Conservation (phyloP, 768 basidiomycete genomes). For the Amanita fuliginea region DNA sequence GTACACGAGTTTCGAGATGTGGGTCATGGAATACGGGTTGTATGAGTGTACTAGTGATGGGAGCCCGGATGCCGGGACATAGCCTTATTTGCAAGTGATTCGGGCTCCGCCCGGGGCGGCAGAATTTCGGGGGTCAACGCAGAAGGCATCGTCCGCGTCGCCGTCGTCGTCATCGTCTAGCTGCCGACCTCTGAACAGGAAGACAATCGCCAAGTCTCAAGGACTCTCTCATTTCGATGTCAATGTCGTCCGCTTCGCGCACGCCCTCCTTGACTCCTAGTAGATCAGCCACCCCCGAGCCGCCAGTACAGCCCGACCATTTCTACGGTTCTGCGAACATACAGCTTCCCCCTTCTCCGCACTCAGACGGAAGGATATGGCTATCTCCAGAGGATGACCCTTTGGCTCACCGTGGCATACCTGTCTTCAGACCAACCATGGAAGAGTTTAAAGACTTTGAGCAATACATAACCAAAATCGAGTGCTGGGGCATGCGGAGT, state of each 20-base stretch:
- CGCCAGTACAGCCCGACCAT: constrained; percentile 68
- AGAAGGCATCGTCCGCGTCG: constrained; percentile 3
- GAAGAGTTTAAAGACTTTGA: constrained; percentile 91
- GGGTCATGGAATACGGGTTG: background rate
- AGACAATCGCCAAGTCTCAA: background rate
- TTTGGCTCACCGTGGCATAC: constrained; percentile 79
- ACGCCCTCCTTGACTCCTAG: constrained; percentile 5
- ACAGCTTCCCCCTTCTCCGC: constrained; percentile 47
- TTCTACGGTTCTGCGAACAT: constrained; percentile 55
- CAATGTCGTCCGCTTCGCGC: constrained; percentile 1
- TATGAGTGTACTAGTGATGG: too few species aligned
- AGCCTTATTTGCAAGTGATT: background rate
- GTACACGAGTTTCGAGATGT: constrained; percentile 20
- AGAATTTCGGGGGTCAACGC: background rate
- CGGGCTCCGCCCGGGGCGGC: background rate
- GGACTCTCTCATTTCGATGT: background rate
- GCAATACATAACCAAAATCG: constrained; percentile 74
- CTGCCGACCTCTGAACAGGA: background rate
- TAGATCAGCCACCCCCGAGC: constrained; percentile 4
- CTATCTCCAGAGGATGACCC: constrained; percentile 76
- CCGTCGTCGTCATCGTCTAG: too few species aligned
- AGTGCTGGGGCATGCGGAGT: constrained; percentile 82
- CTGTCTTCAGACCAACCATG: constrained; percentile 92
- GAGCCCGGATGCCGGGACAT: background rate
- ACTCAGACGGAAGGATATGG: constrained; percentile 53